Base-by-base conservation (phyloP, 192 early-diverging fungal species). In the Jimgerdemannia flammicorona region DNA sequence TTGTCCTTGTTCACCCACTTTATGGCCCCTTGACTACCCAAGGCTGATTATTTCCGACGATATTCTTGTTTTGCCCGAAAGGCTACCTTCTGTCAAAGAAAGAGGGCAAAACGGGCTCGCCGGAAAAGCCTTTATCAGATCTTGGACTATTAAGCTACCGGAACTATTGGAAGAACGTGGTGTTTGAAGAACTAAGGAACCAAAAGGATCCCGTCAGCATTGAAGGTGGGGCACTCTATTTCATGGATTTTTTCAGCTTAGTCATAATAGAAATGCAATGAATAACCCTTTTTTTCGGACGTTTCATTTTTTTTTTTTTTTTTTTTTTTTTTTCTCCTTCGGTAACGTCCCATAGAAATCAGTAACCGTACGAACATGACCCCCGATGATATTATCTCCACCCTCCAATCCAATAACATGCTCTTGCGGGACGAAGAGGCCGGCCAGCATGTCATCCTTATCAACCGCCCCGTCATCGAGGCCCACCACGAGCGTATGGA, bases 91-190 rank as follows among this genome's bases (percentile, higher is more conserved):
- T 98, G 10, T 90, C 91, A 8, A 92, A 93, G 74, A 85, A 88
- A 40, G 92, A 95, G 68, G 86, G 88, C 65, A 87, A 89, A 70
- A 86, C 90, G 6, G 97, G 97, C 54, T 92, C 95, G 8, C 97
- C 97, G 4, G 97, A 98, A 75, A 91, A 91, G 71, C 97, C 97
- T 1, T 76, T 98, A 19, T 97, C 96, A 14, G 94, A 96, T 73
- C 87, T 97, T 39, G 97, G 97, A 0, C 78, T 95, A 66, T 81
- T 92, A 40, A 94, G 95, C 19, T 98, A 98, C 81, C 84, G 89
- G 72, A 94, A 87, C 41, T 98, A 95, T 81, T 98, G 97, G 97
- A 85, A 90, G 44, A 83, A 86, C 0, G 91, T 91, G 1, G 68
- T 97, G 14, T 88, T 90, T 73, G 90, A 93, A 70, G 85, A 89